Evolutionary conservation across 169 alveolate genomes (phyloP), one percentile per base, ranked within the genome.

Genomic region (Plasmodium knowlesi): DNA sequence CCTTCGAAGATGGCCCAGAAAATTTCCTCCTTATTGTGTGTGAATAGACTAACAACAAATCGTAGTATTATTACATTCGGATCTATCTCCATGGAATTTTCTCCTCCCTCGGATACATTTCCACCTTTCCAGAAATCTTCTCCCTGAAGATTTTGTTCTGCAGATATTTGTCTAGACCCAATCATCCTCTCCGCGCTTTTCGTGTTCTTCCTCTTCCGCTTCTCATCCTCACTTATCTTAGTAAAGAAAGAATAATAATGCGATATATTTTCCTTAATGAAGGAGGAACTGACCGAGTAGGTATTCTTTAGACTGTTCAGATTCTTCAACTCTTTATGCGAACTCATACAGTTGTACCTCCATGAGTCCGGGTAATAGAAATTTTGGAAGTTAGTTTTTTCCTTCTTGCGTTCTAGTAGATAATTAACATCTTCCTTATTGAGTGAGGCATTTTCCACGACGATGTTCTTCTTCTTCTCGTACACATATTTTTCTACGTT

Each of bases 261-360:
- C 1, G 95, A 91, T 9, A 91, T 41, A 71, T 91, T 91, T 76
- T 91, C 84, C 19, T 46, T 91, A 5, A 91, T 71, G 39, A 43
- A 91, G 6, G n/a, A 19, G 1, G 83, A 34, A 50, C 95, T 91
- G 19, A 91, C 57, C 12, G 83, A 70, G 30, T 91, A 91, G 22
- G 39, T 91, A 82, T 82, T 70, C 74, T 82, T 91, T n/a, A 71
- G 32, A 19, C 82, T 71, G 70, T 70, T 70, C 22, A 91, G 54
- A 81, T 91, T 67, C 39, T 91, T 91, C 16, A 37, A 50, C 41
- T 91, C 95, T 25, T 91, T 91, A 22, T 76, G 61, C 5, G 95
- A 67, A 37, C 92, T 91, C 95, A 91, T 91, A n/a, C 92, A 81
- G 30, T 91, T 91, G 22, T 81, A 91, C 74, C 54, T 91, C 95